These are phyloP conservation scores for Aschersonia sp. DNA, from an alignment of 2,329 filamentous ascomycete species.

Conservation along the genomic window DNA sequence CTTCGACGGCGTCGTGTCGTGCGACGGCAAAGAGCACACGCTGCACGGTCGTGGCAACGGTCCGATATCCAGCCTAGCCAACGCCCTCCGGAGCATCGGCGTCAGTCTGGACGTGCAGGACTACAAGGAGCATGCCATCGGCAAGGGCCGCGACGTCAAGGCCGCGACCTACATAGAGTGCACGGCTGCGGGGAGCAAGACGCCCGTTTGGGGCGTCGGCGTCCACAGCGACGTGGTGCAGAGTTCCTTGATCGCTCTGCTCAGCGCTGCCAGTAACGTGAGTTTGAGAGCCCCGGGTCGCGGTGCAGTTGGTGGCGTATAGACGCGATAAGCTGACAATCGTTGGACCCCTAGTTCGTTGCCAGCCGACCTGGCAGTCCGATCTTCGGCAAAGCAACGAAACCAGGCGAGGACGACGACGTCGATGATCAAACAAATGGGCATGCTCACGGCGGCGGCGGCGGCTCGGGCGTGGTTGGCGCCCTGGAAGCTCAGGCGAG, in stretches of 20 bases:
- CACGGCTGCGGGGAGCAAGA: constrained; percentile 48
- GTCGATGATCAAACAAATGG: not conserved
- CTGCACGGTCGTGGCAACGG: constrained; percentile 77
- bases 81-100: constrained; percentile 63
- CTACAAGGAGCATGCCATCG: constrained; percentile 94
- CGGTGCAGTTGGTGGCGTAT: too few relatives aligned
- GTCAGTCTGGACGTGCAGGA: constrained; percentile 84
- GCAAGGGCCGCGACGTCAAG: constrained; percentile 66
- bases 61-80: constrained; percentile 76
- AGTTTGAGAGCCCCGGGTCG: not conserved
- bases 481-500: constrained; percentile 10
- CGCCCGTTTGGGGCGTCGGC: constrained; percentile 75
- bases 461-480: constrained; percentile 6
- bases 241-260: constrained; percentile 71
- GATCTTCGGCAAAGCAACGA: constrained; percentile 27
- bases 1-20: constrained; percentile 72
- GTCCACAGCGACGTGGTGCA: constrained; percentile 49
- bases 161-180: constrained; percentile 95
- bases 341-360: constrained; percentile 33
- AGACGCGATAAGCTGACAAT: not conserved
- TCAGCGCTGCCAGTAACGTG: constrained; percentile 77
- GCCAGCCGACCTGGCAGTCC: constrained; percentile 56
- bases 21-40: constrained; percentile 67
- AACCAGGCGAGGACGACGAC: not conserved
- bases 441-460: not conserved